These are phyloP conservation scores for Hericium alpestre DNA, from an alignment of 768 basidiomycete genomes.

Conservation along the genomic window DNA sequence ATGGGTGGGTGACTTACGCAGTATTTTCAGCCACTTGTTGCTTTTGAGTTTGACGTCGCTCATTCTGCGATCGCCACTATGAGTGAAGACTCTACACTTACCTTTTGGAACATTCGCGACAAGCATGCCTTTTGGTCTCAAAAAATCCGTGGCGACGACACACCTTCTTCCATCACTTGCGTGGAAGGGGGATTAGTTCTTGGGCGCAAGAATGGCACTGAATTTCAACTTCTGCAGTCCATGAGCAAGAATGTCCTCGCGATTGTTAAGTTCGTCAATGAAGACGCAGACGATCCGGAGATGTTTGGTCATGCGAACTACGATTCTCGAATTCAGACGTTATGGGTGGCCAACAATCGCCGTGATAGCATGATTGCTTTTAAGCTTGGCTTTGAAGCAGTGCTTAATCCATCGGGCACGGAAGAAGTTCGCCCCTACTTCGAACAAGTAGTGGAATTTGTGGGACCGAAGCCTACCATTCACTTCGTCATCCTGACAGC, in stretches of 20 bases:
- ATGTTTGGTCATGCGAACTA: constrained; percentile 88
- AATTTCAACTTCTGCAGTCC: constrained; percentile 74
- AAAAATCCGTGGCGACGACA: constrained; percentile 69
- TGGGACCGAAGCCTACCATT: constrained; percentile 75
- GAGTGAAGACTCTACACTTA: constrained; percentile 71
- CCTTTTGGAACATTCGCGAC: constrained; percentile 75
- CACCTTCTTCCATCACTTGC: constrained; percentile 75
- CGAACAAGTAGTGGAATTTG: constrained; percentile 77
- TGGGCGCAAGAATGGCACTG: constrained; percentile 74
- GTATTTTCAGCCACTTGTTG: constrained; percentile 52
- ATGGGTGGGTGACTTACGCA: not conserved
- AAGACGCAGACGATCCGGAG: constrained; percentile 58
- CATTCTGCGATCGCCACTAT: constrained; percentile 74
- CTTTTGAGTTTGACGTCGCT: constrained; percentile 76
- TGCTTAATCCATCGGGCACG: constrained; percentile 38
- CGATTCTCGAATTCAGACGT: constrained; percentile 73
- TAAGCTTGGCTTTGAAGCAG: constrained; percentile 56
- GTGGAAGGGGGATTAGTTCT: constrained; percentile 80
- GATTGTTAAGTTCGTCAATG: constrained; percentile 70
- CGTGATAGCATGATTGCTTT: constrained; percentile 78
- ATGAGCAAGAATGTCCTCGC: constrained; percentile 65
- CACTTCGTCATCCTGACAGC: constrained; percentile 83
- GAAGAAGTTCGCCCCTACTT: constrained; percentile 59
- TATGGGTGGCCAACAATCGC: constrained; percentile 82
- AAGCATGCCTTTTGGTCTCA: constrained; percentile 65